Percentiles rank a stretch among this genome's conserved stretches.
Conservation (phyloP, 345 rosid species). For the Salix brachista region DNA sequence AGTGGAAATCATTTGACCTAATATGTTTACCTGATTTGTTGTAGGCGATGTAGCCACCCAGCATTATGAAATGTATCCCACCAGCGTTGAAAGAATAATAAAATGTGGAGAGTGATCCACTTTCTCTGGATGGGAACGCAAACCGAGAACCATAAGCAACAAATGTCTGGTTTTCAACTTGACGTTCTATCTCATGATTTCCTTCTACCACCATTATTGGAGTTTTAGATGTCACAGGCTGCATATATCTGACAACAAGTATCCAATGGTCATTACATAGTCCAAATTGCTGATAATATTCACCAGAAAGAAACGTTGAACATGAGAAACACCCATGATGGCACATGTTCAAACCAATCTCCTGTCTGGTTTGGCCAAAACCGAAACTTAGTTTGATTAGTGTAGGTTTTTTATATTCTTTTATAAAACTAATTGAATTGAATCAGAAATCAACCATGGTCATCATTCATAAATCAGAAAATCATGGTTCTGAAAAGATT, state of each 20-base stretch:
- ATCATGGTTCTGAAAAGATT: not conserved
- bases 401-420: too few species aligned
- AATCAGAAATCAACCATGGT: not conserved
- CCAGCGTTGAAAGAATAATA: slow-evolving; percentile 92
- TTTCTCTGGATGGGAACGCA: slow-evolving; percentile 71
- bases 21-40: slow-evolving; percentile 48
- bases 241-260: slow-evolving; percentile 64
- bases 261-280: not conserved
- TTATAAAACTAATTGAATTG: too few species aligned
- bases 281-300: not conserved
- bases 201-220: slow-evolving; percentile 89
- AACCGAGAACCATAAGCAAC: slow-evolving; percentile 79
- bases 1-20: not conserved
- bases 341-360: too few species aligned
- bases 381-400: too few species aligned
- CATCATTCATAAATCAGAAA: not conserved
- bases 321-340: too few species aligned
- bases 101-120: slow-evolving; percentile 64
- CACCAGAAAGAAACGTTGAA: not conserved
- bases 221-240: slow-evolving; percentile 57
- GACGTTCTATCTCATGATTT: slow-evolving; percentile 76
- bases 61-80: slow-evolving; percentile 87
- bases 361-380: too few species aligned
- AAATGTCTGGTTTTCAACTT: slow-evolving; percentile 61
- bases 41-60: slow-evolving; percentile 64